Evolutionary conservation across 306 rosid species (phyloP).

Genomic region (cucumber (Cucumis sativus)): DNA sequence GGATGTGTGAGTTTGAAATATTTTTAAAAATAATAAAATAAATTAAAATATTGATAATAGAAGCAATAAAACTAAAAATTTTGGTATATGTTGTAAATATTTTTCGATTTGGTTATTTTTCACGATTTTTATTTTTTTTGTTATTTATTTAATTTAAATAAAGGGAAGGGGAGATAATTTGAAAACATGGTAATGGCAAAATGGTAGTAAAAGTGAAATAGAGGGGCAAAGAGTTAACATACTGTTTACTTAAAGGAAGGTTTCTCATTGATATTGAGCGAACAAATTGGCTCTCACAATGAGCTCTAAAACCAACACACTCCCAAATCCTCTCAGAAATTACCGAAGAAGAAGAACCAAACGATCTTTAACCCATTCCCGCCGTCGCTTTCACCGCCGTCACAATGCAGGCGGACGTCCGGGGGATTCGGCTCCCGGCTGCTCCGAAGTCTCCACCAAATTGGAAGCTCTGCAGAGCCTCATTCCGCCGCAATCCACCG

Average conservation of each 20-base stretch:
- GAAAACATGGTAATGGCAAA: not conserved
- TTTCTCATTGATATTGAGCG: not conserved
- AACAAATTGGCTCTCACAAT: not conserved
- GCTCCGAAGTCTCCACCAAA: slow-evolving; percentile 4
- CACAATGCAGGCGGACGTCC: not conserved
- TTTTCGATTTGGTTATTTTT: too few species aligned
- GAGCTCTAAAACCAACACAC: not conserved
- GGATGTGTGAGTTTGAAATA: too few species aligned
- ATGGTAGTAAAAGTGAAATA: not conserved
- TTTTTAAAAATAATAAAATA: too few species aligned
- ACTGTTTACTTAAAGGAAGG: not conserved
- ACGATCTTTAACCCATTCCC: not conserved
- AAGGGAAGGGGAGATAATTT: too few species aligned
- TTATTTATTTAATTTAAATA: too few species aligned
- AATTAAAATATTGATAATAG: too few species aligned
- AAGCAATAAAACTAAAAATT: too few species aligned
- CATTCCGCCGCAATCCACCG: not conserved
- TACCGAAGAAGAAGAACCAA: not conserved
- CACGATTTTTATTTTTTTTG: too few species aligned
- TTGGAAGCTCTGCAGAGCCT: slow-evolving; percentile 6
- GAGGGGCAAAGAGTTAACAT: not conserved
- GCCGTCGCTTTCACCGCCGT: not conserved
- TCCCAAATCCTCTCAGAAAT: not conserved
- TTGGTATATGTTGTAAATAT: too few species aligned
- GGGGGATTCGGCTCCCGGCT: too few species aligned